Base-by-base conservation (phyloP, 495 filamentous ascomycete species). In the Mytilinidion resinicola region DNA sequence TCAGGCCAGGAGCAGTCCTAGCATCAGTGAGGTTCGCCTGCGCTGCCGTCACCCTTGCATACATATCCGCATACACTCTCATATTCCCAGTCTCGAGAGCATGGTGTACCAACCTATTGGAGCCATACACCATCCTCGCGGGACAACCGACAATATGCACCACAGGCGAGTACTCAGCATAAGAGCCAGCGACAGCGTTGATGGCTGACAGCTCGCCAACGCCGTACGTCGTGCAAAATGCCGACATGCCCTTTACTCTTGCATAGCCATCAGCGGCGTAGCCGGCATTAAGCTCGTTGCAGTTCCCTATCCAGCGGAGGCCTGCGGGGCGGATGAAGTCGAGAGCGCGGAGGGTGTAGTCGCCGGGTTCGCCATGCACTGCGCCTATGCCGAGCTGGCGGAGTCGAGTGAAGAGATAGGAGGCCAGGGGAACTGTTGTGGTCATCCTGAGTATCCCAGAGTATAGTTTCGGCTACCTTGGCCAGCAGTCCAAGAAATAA, bases 261-360 rank as follows among this genome's bases (percentile, higher is more conserved):
- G 87, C 86, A 67, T 91, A 91, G 9, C 86, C 89, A 72, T 93
- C 88, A 10, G 88, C 85, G 10, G 88, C 87, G 61, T 91, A 91
- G 15, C 80, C 82, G n/a, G 86, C 86, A 69, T 92, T 91, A 51
- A 92, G 79, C 67, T 91, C 88, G 64, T 91, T 91, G 61, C 81
- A 83, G 69, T 85, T 90, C 53, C 88, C 88, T 17, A 90, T 82
- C 88, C 88, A 91, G 63, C 81, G 76, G 9, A 92, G 70, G 4
- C 81, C 84, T 43, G 74, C 69, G 37, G 81, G 80, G 21, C 78
- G 76, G 38, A 90, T 65, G 66, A 82, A 85, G 70, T 91, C 88
- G 12, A 90, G 75, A 5, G 82, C 74, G 3, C 79, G 75, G 20
- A 92, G 75, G 65, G 89, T 89, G 72, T 84, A 91, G 69, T 92